Evolutionary conservation across 805 yeast species (phyloP).

Genomic region (Dipodascus geniculatus): DNA sequence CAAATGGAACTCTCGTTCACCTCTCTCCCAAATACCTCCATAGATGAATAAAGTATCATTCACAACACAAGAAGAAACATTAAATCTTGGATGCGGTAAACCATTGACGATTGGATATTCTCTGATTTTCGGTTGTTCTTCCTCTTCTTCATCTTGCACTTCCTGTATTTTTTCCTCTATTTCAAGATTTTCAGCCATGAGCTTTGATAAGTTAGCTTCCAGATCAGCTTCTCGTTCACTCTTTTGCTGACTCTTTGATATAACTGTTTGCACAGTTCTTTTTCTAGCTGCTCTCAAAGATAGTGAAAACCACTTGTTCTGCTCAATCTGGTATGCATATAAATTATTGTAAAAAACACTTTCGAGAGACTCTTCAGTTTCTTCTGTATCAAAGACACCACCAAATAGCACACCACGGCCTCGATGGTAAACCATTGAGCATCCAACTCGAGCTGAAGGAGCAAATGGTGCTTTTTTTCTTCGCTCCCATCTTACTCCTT

Average conservation of each 20-base stretch:
- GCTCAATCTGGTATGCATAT: slow-evolving; percentile 71
- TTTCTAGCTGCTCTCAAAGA: slow-evolving; percentile 51
- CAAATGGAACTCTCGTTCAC: slow-evolving; percentile 72
- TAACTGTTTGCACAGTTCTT: slow-evolving; percentile 31
- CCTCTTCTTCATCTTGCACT: slow-evolving; percentile 27
- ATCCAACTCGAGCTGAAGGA: slow-evolving; percentile 91
- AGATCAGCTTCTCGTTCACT: slow-evolving; percentile 58
- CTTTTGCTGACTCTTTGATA: slow-evolving; percentile 31
- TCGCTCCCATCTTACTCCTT: slow-evolving; percentile 76
- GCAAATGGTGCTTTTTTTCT: slow-evolving; percentile 80
- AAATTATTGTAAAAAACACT: slow-evolving; percentile 75
- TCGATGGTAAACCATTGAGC: slow-evolving; percentile 77
- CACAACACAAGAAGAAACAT: slow-evolving; percentile 71
- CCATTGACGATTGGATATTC: slow-evolving; percentile 47
- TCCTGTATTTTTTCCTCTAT: slow-evolving; percentile 21
- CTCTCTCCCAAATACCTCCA: slow-evolving; percentile 86
- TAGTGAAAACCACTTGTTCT: slow-evolving; percentile 79
- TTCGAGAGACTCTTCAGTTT: slow-evolving; percentile 83
- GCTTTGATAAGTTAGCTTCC: slow-evolving; percentile 59
- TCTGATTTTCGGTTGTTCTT: slow-evolving; percentile 28
- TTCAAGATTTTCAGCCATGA: slow-evolving; percentile 23
- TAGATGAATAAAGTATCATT: slow-evolving; percentile 75
- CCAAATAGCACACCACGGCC: slow-evolving; percentile 91
- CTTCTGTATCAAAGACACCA: slow-evolving; percentile 91
- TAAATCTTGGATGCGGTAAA: slow-evolving; percentile 83